Evolutionary conservation across 768 basidiomycete species (phyloP).

Genomic region (Mycena filopes): DNA sequence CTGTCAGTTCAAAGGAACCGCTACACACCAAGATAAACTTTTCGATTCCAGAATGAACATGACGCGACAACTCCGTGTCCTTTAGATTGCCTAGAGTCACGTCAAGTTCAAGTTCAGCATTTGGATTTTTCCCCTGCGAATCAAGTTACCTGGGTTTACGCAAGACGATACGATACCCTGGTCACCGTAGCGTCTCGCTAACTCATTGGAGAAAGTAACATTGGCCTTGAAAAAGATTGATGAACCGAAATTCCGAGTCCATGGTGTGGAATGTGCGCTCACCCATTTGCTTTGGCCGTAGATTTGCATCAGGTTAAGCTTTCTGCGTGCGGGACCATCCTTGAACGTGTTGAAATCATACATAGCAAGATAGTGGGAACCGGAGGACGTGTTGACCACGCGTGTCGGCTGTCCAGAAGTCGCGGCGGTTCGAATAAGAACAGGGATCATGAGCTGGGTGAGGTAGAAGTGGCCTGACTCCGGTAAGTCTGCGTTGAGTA

Average conservation of each 20-base stretch:
- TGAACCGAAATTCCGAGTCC: too few relatives aligned
- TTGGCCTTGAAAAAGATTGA: conserved; percentile 36
- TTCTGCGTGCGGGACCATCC: conserved; percentile 39
- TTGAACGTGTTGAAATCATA: conserved; percentile 41
- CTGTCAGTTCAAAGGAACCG: too few relatives aligned
- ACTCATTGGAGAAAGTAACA: conserved; percentile 42
- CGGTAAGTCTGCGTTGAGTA: background rate
- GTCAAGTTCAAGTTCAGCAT: too few relatives aligned
- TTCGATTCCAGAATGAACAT: background rate
- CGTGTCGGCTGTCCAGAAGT: conserved; percentile 41
- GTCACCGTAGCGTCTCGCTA: conserved; percentile 41
- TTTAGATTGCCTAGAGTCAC: background rate
- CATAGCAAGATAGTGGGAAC: conserved; percentile 26
- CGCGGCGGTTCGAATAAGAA: conserved; percentile 38
- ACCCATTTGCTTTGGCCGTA: conserved; percentile 46
- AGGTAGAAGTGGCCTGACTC: conserved; percentile 34
- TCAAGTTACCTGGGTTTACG: conserved; percentile 43
- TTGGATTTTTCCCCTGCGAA: too few relatives aligned
- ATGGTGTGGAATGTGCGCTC: too few relatives aligned
- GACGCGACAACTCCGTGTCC: conserved; percentile 1
- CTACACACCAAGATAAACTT: background rate
- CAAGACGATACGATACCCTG: conserved; percentile 46
- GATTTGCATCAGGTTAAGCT: conserved; percentile 18
- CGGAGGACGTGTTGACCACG: conserved; percentile 43
- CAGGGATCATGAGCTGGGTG: conserved; percentile 38